Evolutionary conservation across 176 grass and related monocot genomes (phyloP).

Genomic region (Carex kokanica): DNA sequence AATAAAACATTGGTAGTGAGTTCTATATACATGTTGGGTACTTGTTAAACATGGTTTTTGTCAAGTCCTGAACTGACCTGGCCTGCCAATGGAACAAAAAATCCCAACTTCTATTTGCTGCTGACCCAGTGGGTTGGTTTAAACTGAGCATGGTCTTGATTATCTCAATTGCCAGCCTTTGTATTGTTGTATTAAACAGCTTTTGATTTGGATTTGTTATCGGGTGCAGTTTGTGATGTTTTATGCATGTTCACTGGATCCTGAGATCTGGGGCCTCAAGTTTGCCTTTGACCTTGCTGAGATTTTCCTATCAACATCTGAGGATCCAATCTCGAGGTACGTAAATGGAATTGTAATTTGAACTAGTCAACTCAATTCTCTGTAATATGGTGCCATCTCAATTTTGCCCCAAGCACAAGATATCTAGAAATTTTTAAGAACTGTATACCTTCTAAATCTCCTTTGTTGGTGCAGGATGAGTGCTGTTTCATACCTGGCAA

Average conservation of each 20-base stretch:
- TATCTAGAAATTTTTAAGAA: constrained; percentile 24
- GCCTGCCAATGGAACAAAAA: not conserved
- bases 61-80: not conserved
- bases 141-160: constrained; percentile 5
- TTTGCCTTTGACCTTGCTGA: constrained; percentile 71
- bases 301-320: constrained; percentile 50
- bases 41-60: not conserved
- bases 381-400: not conserved
- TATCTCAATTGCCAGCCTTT: not conserved
- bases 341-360: constrained; percentile 1
- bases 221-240: constrained; percentile 92
- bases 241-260: constrained; percentile 94
- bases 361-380: not conserved
- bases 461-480: constrained; percentile 58
- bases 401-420: constrained; percentile 6
- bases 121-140: not conserved
- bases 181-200: not conserved
- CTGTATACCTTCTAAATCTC: constrained; percentile 4
- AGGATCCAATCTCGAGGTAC: constrained; percentile 77
- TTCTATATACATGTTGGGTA: constrained; percentile 2
- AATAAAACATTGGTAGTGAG: not conserved
- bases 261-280: constrained; percentile 45
- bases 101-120: not conserved
- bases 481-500: constrained; percentile 92
- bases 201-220: constrained; percentile 12